Conservation (phyloP, 2,329 filamentous ascomycete species). For the Aspergillus arachidicola region DNA sequence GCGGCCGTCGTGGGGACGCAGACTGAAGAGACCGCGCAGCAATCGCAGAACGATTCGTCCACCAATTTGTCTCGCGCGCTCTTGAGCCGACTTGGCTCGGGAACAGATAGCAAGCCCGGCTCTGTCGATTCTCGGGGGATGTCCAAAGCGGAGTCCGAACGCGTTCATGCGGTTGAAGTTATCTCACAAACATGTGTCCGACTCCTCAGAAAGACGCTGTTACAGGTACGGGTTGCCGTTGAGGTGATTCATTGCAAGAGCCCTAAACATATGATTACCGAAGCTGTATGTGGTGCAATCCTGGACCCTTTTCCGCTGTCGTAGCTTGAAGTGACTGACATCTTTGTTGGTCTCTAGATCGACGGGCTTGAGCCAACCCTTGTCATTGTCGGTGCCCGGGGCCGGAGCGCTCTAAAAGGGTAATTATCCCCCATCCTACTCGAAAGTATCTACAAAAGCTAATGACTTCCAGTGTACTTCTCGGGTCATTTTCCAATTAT, state of each 20-base stretch:
- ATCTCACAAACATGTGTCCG: constrained; percentile 85
- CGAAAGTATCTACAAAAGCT: background rate
- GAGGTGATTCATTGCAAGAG: constrained; percentile 99
- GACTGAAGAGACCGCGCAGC: constrained; percentile 58
- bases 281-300: constrained; percentile 63
- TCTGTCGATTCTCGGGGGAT: constrained; percentile 54
- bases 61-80: constrained; percentile 34
- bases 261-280: constrained; percentile 91
- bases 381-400: constrained; percentile 88
- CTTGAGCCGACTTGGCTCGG: constrained; percentile 38
- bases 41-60: constrained; percentile 37
- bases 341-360: constrained; percentile 56
- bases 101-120: constrained; percentile 44
- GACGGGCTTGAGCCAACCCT: constrained; percentile 88
- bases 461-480: constrained; percentile 67
- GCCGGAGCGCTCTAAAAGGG: constrained; percentile 91
- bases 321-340: constrained; percentile 11
- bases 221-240: constrained; percentile 91
- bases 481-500: constrained; percentile 97
- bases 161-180: constrained; percentile 76
- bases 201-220: constrained; percentile 81
- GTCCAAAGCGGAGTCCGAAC: constrained; percentile 72
- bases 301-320: background rate
- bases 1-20: constrained; percentile 66
- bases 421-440: constrained; percentile 49